phyloP scores from a whole-genome alignment of 495 filamentous ascomycete species.

The Penicillium salamii region DNA sequence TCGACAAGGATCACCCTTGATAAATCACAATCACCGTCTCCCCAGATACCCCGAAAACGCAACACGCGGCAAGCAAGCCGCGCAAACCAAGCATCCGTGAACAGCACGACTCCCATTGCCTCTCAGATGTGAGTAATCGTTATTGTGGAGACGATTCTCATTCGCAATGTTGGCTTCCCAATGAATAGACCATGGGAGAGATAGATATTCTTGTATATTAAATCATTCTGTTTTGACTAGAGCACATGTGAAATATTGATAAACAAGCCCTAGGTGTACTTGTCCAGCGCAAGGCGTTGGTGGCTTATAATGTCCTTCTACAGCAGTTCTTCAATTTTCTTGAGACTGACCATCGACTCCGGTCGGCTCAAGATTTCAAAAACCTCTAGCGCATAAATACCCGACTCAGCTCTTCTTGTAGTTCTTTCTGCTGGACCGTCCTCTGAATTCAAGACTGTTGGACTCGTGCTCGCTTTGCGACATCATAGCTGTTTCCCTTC shows the following conservation, averaged over 20 bases:
- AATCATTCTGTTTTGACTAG: conserved; percentile 8
- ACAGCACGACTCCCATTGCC: background rate
- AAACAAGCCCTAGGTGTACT: background rate
- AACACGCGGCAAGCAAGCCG: background rate
- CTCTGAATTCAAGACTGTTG: no score
- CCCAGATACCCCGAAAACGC: conserved; percentile 1
- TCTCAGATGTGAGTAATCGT: background rate
- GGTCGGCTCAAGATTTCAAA: no score
- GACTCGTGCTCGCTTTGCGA: no score
- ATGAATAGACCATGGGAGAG: no score
- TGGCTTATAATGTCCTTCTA: background rate
- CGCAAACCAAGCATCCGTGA: background rate
- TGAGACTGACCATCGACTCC: no score
- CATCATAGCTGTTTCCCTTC: no score
- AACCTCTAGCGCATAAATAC: no score
- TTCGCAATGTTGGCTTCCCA: background rate
- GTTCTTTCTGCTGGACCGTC: no score
- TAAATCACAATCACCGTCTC: background rate
- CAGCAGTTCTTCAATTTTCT: background rate
- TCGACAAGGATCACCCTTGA: background rate
- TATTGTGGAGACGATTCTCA: no score
- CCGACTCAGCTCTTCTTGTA: no score
- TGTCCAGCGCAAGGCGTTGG: background rate
- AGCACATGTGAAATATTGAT: background rate
- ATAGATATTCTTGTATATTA: conserved; percentile 10